phyloP scores from a whole-genome alignment of 495 filamentous ascomycete species.

The Margaritispora aquatica region DNA sequence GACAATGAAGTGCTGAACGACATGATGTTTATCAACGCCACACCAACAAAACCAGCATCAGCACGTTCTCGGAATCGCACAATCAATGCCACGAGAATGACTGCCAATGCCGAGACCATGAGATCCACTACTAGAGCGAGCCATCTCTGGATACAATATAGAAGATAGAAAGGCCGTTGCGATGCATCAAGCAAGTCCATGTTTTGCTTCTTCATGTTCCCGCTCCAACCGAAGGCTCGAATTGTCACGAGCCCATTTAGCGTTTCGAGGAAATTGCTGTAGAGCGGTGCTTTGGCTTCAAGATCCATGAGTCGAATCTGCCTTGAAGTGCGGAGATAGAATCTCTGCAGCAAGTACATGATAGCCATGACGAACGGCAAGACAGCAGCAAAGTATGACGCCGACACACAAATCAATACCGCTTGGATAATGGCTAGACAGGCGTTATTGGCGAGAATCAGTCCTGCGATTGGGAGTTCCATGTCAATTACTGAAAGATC shows the following conservation, averaged over 20 bases:
- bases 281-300: conserved; percentile 51
- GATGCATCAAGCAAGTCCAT: conserved; percentile 44
- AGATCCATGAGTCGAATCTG: conserved; percentile 58
- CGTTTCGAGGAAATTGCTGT: conserved; percentile 51
- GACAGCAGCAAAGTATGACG: conserved; percentile 23
- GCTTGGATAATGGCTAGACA: conserved; percentile 3
- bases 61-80: conserved; percentile 29
- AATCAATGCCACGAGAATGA: conserved; percentile 21
- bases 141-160: conserved; percentile 37
- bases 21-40: conserved; percentile 50
- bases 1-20: conserved; percentile 51
- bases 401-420: conserved; percentile 11
- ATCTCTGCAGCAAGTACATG: conserved; percentile 7
- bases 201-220: conserved; percentile 22
- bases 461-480: conserved; percentile 17
- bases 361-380: conserved; percentile 28
- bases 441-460: conserved; percentile 3
- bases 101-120: conserved; percentile 39
- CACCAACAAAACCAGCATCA: conserved; percentile 41
- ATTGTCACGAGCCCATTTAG: conserved; percentile 36
- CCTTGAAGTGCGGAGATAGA: conserved; percentile 58
- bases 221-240: conserved; percentile 39
- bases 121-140: conserved; percentile 36
- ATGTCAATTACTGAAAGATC: conserved; percentile 28
- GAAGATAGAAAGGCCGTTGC: conserved; percentile 50